Evolutionary conservation across 371 early-diverging fungal species (phyloP).

Genomic region (Haplosporangium sp.): DNA sequence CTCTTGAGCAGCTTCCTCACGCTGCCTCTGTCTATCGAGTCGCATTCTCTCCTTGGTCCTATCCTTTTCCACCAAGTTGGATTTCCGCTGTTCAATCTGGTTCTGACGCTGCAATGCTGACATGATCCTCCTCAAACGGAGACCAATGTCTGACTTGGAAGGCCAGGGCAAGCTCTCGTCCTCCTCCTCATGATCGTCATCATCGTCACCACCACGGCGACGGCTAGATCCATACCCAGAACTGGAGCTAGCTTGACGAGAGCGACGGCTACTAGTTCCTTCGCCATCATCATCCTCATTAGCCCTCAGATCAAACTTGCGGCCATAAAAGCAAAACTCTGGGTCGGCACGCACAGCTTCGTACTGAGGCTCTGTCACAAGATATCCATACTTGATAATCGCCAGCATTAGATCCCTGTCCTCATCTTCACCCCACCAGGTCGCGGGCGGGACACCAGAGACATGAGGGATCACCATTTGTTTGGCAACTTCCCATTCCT

Average conservation of each 20-base stretch:
- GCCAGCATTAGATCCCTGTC: constrained; percentile 87
- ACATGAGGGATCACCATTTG: constrained; percentile 65
- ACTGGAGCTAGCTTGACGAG: background rate
- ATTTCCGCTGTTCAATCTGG: constrained; percentile 56
- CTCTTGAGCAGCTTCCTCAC: constrained; percentile 61
- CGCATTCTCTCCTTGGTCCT: constrained; percentile 55
- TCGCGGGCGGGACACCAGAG: constrained; percentile 65
- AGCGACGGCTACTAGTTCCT: constrained; percentile 22
- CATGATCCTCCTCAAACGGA: constrained; percentile 77
- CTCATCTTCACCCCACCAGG: constrained; percentile 88
- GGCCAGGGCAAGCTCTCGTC: constrained; percentile 65
- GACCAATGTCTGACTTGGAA: constrained; percentile 76
- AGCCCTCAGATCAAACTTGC: constrained; percentile 60
- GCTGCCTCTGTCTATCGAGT: constrained; percentile 58
- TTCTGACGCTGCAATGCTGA: constrained; percentile 74
- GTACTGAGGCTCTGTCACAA: constrained; percentile 67
- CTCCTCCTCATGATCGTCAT: constrained; percentile 13
- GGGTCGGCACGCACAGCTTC: constrained; percentile 74
- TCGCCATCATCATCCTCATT: constrained; percentile 56
- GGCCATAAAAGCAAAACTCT: constrained; percentile 75
- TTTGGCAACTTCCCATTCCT: constrained; percentile 66
- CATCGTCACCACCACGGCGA: constrained; percentile 15
- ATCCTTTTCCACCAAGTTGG: constrained; percentile 55
- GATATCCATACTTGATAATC: constrained; percentile 84
- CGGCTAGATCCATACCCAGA: background rate